Percentiles rank a stretch among this genome's conserved stretches.
Conservation (phyloP, 345 rosid species). For the Eutrema yunnanense region DNA sequence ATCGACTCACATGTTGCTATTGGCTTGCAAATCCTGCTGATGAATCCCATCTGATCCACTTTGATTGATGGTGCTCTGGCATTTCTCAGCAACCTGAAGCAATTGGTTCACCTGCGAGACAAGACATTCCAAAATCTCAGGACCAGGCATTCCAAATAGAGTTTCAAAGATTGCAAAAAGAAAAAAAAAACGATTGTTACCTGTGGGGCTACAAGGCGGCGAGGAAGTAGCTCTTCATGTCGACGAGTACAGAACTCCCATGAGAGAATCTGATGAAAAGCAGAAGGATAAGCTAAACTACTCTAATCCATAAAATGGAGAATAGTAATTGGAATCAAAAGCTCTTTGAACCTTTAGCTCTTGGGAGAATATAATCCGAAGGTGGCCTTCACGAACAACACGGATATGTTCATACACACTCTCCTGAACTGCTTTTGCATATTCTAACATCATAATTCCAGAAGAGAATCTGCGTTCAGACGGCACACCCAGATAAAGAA, state of each 20-base stretch:
- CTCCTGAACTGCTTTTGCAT: constrained; percentile 91
- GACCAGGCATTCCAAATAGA: neutral
- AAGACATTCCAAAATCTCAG: neutral
- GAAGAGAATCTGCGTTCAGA: constrained; percentile 68
- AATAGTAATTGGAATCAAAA: neutral
- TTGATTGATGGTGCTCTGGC: constrained; percentile 88
- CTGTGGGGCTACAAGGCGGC: constrained; percentile 94
- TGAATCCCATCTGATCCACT: constrained; percentile 88
- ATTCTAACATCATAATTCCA: constrained; percentile 82
- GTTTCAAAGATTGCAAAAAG: neutral
- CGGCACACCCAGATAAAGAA: constrained; percentile 81
- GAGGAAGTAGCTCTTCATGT: constrained; percentile 95
- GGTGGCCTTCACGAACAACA: constrained; percentile 96
- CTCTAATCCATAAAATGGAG: neutral
- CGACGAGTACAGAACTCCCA: constrained; percentile 97
- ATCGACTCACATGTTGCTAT: constrained; percentile 76
- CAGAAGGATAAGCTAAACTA: constrained; percentile 7
- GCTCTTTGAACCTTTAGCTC: constrained; percentile 68
- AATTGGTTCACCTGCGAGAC: constrained; percentile 71
- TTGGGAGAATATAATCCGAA: constrained; percentile 78
- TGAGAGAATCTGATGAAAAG: constrained; percentile 59
- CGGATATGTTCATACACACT: constrained; percentile 97
- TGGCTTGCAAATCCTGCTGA: constrained; percentile 86
- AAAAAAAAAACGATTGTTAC: constrained; percentile 29
- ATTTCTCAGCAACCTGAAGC: constrained; percentile 91